Evolutionary conservation across 1,284 basidiomycete genomes (phyloP).

Genomic region (Trametes versicolor): DNA sequence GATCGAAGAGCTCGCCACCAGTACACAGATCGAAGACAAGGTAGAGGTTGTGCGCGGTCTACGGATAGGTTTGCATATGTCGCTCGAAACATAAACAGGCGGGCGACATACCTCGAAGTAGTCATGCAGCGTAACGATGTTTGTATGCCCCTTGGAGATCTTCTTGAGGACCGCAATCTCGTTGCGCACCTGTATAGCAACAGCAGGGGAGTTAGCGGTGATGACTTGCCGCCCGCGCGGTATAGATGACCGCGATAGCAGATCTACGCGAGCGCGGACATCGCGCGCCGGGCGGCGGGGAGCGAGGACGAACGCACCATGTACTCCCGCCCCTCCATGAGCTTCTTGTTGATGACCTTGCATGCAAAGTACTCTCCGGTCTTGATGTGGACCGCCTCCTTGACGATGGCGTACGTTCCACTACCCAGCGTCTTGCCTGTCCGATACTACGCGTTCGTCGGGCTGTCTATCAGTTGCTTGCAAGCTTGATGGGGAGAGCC

Average conservation of each 20-base stretch:
- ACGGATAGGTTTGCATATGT: background rate
- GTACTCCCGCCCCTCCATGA: slow-evolving; percentile 94
- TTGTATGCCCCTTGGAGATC: slow-evolving; percentile 90
- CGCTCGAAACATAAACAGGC: background rate
- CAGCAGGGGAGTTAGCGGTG: slow-evolving; percentile 12
- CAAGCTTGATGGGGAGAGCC: too few species aligned
- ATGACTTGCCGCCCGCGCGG: slow-evolving; percentile 11
- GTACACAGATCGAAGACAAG: slow-evolving; percentile 98
- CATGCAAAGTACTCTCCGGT: slow-evolving; percentile 90
- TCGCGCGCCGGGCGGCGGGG: background rate
- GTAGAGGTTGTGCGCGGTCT: slow-evolving; percentile 95
- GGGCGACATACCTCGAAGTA: slow-evolving; percentile 86
- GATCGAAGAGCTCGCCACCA: slow-evolving; percentile 97
- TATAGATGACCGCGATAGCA: slow-evolving; percentile 25
- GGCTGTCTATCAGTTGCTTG: slow-evolving; percentile 28
- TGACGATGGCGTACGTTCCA: slow-evolving; percentile 92
- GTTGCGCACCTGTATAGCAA: slow-evolving; percentile 81
- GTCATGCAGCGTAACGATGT: slow-evolving; percentile 93
- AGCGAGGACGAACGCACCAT: slow-evolving; percentile 64
- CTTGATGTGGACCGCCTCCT: slow-evolving; percentile 96
- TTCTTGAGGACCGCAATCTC: slow-evolving; percentile 97
- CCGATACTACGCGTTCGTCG: slow-evolving; percentile 70
- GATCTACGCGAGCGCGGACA: slow-evolving; percentile 22
- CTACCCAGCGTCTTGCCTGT: slow-evolving; percentile 94
- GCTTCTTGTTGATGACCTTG: slow-evolving; percentile 96